Conservation (phyloP, 1,284 basidiomycete genomes). For the Termitomyces sp. region DNA sequence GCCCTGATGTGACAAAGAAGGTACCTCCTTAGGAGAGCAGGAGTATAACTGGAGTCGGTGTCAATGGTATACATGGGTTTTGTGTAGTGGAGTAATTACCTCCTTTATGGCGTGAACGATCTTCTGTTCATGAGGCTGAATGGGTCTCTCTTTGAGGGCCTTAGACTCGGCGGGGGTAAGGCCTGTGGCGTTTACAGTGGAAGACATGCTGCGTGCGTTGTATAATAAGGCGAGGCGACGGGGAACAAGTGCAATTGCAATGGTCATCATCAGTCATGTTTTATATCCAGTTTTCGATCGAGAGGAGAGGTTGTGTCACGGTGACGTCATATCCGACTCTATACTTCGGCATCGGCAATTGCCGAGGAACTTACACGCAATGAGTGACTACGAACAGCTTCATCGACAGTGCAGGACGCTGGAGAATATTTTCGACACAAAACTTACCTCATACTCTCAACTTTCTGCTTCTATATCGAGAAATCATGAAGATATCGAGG, state of each 20-base stretch:
- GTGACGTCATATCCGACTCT: conserved; percentile 7
- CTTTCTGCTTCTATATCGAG: conserved; percentile 74
- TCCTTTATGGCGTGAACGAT: background rate
- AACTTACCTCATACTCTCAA: conserved; percentile 85
- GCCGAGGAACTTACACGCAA: conserved; percentile 24
- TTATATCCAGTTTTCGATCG: background rate
- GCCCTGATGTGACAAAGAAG: background rate
- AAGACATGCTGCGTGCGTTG: background rate
- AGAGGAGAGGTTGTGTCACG: background rate
- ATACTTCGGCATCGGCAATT: conserved; percentile 4
- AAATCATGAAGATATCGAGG: conserved; percentile 62
- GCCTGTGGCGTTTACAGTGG: background rate
- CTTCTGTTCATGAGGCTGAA: background rate
- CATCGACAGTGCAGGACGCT: conserved; percentile 87
- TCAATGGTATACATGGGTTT: background rate
- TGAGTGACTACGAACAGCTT: conserved; percentile 74
- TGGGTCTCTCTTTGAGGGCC: background rate
- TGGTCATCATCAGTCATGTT: background rate
- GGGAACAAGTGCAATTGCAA: background rate
- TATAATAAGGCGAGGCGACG: background rate
- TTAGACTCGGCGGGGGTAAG: background rate
- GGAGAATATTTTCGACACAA: conserved; percentile 86
- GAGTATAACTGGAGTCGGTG: background rate
- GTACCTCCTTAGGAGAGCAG: background rate
- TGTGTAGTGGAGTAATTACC: background rate